phyloP scores from a whole-genome alignment of 305 asterid genomes.

The Plantago coronopus region DNA sequence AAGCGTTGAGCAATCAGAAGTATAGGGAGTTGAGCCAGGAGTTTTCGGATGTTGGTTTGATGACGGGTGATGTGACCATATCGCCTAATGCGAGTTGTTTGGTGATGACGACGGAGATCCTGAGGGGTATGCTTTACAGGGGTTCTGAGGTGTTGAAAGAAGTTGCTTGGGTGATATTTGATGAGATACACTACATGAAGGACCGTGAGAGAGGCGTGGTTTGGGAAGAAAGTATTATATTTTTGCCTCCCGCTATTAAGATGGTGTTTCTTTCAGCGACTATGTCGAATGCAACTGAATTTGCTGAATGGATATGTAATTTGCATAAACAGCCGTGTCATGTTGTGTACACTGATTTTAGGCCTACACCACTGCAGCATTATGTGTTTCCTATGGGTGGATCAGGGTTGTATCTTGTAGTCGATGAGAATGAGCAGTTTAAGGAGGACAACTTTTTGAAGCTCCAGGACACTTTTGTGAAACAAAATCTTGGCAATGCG shows the following conservation, averaged over 20 bases:
- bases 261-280: conserved; percentile 90
- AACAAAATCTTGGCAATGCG: conserved; percentile 46
- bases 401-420: conserved; percentile 88
- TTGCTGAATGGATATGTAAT: conserved; percentile 87
- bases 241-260: conserved; percentile 92
- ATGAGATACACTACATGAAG: conserved; percentile 98
- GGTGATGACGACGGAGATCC: conserved; percentile 98
- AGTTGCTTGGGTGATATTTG: conserved; percentile 99
- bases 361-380: conserved; percentile 97
- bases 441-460: conserved; percentile 84
- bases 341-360: conserved; percentile 93
- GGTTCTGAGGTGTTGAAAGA: conserved; percentile 98
- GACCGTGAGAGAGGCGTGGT: conserved; percentile 98
- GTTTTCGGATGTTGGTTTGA: conserved; percentile 90
- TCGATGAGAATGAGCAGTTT: conserved; percentile 95
- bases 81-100: conserved; percentile 95
- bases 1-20: conserved; percentile 94
- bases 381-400: conserved; percentile 94
- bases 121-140: conserved; percentile 92
- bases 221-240: conserved; percentile 97
- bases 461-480: conserved; percentile 76
- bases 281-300: conserved; percentile 79
- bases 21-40: conserved; percentile 91
- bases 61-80: conserved; percentile 95
- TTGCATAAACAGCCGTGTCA: conserved; percentile 96